These are phyloP conservation scores for Neoarthrinium moseri DNA, from an alignment of 2,329 filamentous ascomycete genomes.

Conservation along the genomic window DNA sequence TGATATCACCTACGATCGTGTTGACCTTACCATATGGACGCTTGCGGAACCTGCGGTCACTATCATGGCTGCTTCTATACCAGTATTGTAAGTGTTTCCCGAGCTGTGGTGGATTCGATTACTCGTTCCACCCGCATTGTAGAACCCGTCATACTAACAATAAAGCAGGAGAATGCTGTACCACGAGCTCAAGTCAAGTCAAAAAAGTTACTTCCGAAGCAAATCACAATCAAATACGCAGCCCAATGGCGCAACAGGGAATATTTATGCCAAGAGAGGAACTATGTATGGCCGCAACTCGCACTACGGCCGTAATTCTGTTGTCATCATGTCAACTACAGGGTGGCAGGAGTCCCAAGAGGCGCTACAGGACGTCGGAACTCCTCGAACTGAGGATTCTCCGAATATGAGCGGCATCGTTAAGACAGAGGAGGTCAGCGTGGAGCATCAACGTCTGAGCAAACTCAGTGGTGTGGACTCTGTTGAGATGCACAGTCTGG, in stretches of 20 bases:
- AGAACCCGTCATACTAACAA: background rate
- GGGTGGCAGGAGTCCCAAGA: conserved; percentile 33
- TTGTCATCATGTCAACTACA: conserved; percentile 29
- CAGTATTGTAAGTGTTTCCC: conserved; percentile 31
- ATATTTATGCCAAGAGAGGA: conserved; percentile 22
- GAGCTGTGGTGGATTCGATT: too few species aligned
- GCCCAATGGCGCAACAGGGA: conserved; percentile 12
- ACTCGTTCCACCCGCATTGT: background rate
- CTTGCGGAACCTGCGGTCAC: conserved; percentile 32
- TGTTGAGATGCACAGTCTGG: conserved; percentile 13
- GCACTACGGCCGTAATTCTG: too few species aligned
- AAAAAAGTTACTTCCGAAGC: conserved; percentile 23
- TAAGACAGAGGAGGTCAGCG: conserved; percentile 29
- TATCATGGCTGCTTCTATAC: conserved; percentile 34
- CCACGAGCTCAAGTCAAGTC: conserved; percentile 29
- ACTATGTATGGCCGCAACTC: conserved; percentile 17
- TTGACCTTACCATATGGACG: conserved; percentile 35
- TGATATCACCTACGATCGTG: conserved; percentile 32
- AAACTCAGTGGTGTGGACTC: conserved; percentile 11
- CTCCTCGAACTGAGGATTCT: background rate
- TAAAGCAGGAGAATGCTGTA: conserved; percentile 30
- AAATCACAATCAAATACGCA: conserved; percentile 12
- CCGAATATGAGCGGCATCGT: conserved; percentile 20
- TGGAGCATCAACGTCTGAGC: conserved; percentile 20
- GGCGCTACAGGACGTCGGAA: conserved; percentile 20